Conservation (phyloP, 2,329 filamentous ascomycete species). For the Cercospora beticola region DNA sequence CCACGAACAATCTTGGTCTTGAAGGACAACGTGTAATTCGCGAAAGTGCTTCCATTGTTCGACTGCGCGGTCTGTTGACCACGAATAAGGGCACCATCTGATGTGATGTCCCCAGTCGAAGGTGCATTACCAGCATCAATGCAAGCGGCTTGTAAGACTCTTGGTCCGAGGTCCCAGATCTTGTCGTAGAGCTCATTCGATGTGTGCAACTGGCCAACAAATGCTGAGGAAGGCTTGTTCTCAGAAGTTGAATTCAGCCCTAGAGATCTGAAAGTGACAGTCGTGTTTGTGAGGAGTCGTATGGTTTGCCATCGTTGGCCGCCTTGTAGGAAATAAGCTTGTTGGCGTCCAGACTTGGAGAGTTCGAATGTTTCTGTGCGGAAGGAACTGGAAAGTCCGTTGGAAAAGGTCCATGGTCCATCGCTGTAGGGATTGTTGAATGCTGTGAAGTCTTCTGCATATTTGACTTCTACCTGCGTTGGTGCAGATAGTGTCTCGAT, state of each 20-base stretch:
- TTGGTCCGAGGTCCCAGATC: constrained; percentile 44
- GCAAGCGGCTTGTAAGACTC: constrained; percentile 39
- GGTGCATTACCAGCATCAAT: constrained; percentile 41
- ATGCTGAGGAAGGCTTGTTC: constrained; percentile 23
- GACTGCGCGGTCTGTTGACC: constrained; percentile 38
- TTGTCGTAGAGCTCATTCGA: constrained; percentile 37
- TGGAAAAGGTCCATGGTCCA: constrained; percentile 37
- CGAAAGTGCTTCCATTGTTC: constrained; percentile 26
- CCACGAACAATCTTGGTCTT: constrained; percentile 41
- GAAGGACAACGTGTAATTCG: constrained; percentile 43
- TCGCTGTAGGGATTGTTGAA: constrained; percentile 35
- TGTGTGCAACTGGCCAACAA: constrained; percentile 37
- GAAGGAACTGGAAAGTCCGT: constrained; percentile 39
- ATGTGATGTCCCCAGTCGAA: constrained; percentile 40
- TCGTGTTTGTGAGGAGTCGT: constrained; percentile 38
- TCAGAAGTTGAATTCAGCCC: constrained; percentile 39
- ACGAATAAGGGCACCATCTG: constrained; percentile 40
- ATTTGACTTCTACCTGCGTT: constrained; percentile 41
- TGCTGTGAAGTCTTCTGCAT: constrained; percentile 38
- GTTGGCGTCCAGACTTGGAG: constrained; percentile 31
- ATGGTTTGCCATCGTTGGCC: constrained; percentile 46
- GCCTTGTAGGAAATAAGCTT: constrained; percentile 44
- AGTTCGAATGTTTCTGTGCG: constrained; percentile 44
- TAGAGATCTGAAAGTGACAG: constrained; percentile 36
- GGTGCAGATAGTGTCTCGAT: constrained; percentile 29